Conservation (phyloP, 768 basidiomycete species). For the Rhizopogon sp. region DNA sequence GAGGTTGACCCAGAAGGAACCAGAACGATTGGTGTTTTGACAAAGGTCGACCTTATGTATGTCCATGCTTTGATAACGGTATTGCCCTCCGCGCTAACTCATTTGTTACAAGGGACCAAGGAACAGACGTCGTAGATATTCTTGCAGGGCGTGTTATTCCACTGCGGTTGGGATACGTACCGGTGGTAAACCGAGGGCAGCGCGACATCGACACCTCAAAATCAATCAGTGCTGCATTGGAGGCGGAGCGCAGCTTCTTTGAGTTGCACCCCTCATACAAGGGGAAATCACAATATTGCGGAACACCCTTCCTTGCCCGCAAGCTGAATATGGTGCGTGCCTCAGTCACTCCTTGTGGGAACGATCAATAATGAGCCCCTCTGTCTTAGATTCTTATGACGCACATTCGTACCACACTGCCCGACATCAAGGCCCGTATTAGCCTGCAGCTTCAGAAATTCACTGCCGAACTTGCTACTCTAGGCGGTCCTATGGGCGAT, state of each 20-base stretch:
- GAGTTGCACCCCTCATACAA: slow-evolving; percentile 93
- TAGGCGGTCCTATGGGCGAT: slow-evolving; percentile 88
- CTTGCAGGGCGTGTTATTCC: slow-evolving; percentile 96
- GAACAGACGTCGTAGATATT: slow-evolving; percentile 98
- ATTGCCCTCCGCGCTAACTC: slow-evolving; percentile 5
- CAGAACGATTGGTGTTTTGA: slow-evolving; percentile 96
- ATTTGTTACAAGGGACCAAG: slow-evolving; percentile 67
- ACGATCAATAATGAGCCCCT: neutral
- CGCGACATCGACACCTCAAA: slow-evolving; percentile 92
- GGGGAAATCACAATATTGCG: slow-evolving; percentile 92
- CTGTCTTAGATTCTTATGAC: slow-evolving; percentile 88
- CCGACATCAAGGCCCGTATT: slow-evolving; percentile 97
- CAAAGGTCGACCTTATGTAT: slow-evolving; percentile 97
- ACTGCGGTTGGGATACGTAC: slow-evolving; percentile 93
- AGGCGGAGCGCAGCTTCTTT: slow-evolving; percentile 89
- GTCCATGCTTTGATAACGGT: slow-evolving; percentile 24
- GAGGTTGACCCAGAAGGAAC: slow-evolving; percentile 97
- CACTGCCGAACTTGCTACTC: slow-evolving; percentile 72
- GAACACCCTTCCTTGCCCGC: slow-evolving; percentile 92
- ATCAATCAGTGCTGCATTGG: slow-evolving; percentile 79
- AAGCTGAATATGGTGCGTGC: slow-evolving; percentile 85
- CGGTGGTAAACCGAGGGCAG: slow-evolving; percentile 97
- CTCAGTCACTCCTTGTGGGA: neutral
- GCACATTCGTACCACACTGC: slow-evolving; percentile 95
- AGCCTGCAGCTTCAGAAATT: slow-evolving; percentile 86